Percentiles rank a stretch among this genome's conserved stretches.
Conservation (phyloP, 495 filamentous ascomycete species). For the Penicillium longicatenatum region DNA sequence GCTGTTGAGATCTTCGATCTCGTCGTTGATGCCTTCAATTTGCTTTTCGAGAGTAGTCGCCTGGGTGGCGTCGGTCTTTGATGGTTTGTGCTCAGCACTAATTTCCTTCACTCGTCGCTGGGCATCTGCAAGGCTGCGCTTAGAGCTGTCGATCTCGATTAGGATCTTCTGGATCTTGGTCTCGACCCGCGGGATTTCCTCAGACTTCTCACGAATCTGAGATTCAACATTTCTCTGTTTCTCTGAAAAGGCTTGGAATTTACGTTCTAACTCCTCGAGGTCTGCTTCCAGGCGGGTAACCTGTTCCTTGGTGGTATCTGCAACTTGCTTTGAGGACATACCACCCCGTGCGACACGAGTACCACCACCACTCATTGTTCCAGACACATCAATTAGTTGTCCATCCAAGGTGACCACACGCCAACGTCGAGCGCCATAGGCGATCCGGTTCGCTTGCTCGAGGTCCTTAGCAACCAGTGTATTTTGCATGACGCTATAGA, state of each 20-base stretch:
- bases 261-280: constrained; percentile 78
- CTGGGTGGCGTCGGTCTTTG: constrained; percentile 72
- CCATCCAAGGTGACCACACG: constrained; percentile 94
- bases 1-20: constrained; percentile 75
- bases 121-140: constrained; percentile 80
- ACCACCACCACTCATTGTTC: constrained; percentile 98
- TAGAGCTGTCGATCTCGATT: constrained; percentile 85
- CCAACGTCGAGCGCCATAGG: constrained; percentile 90
- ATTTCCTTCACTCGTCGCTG: constrained; percentile 83
- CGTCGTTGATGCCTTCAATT: constrained; percentile 70
- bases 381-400: constrained; percentile 93
- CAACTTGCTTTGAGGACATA: constrained; percentile 93
- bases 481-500: constrained; percentile 90
- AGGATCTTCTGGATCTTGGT: constrained; percentile 90
- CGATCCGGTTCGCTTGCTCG: constrained; percentile 91
- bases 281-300: constrained; percentile 83
- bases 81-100: constrained; percentile 72
- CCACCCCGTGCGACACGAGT: constrained; percentile 81
- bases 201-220: constrained; percentile 69
- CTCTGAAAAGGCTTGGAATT: constrained; percentile 78
- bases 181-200: constrained; percentile 80
- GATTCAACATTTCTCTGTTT: constrained; percentile 76
- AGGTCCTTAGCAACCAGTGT: constrained; percentile 92
- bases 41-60: constrained; percentile 72
- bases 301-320: constrained; percentile 82